Conservation (phyloP, 805 yeast species). For the Cephaloascus albidus region DNA sequence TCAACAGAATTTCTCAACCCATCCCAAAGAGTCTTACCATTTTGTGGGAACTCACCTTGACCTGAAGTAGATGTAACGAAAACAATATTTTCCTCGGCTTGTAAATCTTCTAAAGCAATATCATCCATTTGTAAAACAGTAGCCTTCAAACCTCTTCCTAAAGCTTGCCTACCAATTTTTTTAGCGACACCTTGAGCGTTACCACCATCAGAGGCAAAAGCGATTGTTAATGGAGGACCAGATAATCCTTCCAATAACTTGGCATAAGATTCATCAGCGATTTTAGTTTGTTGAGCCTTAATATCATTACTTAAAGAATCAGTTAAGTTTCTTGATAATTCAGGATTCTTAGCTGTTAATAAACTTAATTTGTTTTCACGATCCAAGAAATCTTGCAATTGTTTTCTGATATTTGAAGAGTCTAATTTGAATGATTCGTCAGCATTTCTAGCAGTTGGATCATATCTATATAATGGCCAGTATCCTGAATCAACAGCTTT, state of each 20-base stretch:
- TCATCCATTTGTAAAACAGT: constrained; percentile 65
- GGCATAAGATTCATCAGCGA: constrained; percentile 71
- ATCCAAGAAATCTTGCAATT: constrained; percentile 71
- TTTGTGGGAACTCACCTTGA: constrained; percentile 81
- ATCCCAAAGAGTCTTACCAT: constrained; percentile 75
- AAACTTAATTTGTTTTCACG: constrained; percentile 83
- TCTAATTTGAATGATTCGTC: constrained; percentile 69
- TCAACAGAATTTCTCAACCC: constrained; percentile 51
- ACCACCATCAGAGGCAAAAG: constrained; percentile 90
- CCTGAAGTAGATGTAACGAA: constrained; percentile 73
- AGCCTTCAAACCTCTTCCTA: constrained; percentile 69
- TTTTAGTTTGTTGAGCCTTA: constrained; percentile 47
- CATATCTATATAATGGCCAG: constrained; percentile 90
- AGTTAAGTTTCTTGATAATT: constrained; percentile 64
- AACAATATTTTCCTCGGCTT: constrained; percentile 59
- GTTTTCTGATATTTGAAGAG: constrained; percentile 71
- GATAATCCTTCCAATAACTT: constrained; percentile 76
- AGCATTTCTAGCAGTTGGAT: constrained; percentile 48
- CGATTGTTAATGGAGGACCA: constrained; percentile 85
- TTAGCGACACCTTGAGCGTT: constrained; percentile 78
- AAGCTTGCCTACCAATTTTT: constrained; percentile 68
- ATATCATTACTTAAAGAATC: constrained; percentile 53
- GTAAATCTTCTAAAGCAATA: constrained; percentile 60
- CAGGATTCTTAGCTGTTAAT: constrained; percentile 62
- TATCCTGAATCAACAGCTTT: constrained; percentile 87